Percentiles rank a stretch among this genome's conserved stretches.
phyloP scores from a whole-genome alignment of 2,329 filamentous ascomycete species.

The Raffaelea deltoideospora region DNA sequence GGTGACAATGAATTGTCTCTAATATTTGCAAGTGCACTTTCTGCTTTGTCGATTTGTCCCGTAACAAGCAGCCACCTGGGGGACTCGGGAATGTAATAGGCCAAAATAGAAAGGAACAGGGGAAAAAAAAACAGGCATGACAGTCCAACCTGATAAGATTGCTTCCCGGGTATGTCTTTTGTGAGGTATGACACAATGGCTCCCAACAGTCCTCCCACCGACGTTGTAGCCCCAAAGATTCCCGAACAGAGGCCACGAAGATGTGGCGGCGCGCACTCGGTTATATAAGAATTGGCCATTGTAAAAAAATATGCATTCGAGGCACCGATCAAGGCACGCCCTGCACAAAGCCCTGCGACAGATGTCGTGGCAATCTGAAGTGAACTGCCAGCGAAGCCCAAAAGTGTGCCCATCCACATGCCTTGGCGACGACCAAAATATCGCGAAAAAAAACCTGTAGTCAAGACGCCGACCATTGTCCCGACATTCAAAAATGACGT shows the following conservation, averaged over 20 bases:
- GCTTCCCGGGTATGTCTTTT: background rate
- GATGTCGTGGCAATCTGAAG: background rate
- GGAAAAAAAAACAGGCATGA: background rate
- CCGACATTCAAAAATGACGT: background rate
- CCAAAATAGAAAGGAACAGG: background rate
- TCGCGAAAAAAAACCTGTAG: background rate
- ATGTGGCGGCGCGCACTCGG: background rate
- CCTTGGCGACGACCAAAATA: background rate
- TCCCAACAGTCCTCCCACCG: background rate
- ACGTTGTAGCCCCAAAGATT: background rate
- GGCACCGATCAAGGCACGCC: background rate
- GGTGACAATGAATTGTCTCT: background rate
- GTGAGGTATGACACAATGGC: background rate
- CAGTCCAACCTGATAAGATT: background rate
- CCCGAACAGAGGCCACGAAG: background rate
- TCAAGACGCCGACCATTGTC: background rate
- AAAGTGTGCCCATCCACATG: background rate
- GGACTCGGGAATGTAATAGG: background rate
- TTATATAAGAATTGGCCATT: background rate
- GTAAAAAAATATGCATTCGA: background rate
- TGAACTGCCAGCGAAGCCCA: background rate
- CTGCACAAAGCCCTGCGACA: background rate
- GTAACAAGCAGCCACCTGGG: background rate
- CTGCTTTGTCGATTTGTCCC: background rate
- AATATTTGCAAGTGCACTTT: background rate